Evolutionary conservation across 345 rosid species (phyloP), one percentile per base, ranked within the genome.

Genomic region (Melastoma malabathricum): DNA sequence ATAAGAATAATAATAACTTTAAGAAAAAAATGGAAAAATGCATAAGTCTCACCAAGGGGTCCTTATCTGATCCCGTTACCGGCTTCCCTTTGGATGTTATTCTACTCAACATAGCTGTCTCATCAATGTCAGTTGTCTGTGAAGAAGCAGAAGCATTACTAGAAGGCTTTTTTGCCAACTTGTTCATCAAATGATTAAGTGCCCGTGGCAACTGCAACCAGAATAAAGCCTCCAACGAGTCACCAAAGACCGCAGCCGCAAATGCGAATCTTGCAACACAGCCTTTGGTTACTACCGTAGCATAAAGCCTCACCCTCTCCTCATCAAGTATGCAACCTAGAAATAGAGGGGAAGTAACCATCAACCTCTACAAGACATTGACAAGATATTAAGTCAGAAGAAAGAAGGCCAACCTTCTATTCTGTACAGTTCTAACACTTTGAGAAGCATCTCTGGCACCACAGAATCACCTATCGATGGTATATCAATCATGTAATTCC

Each of bases 181-280:
- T 90, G 51, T 75, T 70, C 74, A 78, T 78, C 60, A 79, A 72
- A 72, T 84, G 95, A 56, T 78, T 75, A 29, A 90, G 73, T 67
- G 98, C 98, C 64, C 53, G 81, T 23, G 98, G 89, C 69, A 90
- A 75, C 68, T 84, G 94, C 74, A 90, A 67, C 98, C 98, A 90
- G 79, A 90, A 90, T 63, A 84, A 74, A 60, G 96, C 87, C 71
- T 90, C 96, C 16, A 83, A 66, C 46, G 73, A 74, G 73, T 90
- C 98, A 59, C 96, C 96, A 72, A 82, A 90, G 65, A 83, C 66
- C 56, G 96, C 89, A 66, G 98, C 95, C n/a, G 96, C 94, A 64
- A 90, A 82, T 43, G 98, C 89, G 80, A 84, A 87, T 75, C 92
- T 82, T 52, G 74, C 84, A 15, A 84, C 75, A 68, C 57, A 82